Evolutionary conservation across 148 eudicot species (phyloP), one percentile per base, ranked within the genome.

Genomic region (Pharnaceum exiguum): DNA sequence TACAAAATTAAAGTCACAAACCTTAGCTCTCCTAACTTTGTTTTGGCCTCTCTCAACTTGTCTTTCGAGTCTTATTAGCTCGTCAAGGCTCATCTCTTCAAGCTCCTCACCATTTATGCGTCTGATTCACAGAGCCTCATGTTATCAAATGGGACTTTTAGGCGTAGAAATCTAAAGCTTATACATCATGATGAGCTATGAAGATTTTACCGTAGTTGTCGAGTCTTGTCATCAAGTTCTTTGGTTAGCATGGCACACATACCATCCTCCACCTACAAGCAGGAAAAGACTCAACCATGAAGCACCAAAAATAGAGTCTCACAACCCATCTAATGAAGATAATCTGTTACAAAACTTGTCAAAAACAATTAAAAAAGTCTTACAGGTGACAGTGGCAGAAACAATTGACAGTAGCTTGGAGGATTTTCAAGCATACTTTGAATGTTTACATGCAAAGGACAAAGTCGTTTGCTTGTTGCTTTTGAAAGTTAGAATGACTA

Each of bases 1-100:
- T 40, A 28, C 11, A 24, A 17, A 7, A 3, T 15, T 13, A 9
- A 5, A 16, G 31, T 18, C 2, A 48, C 29, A 28, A 62, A 69
- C 73, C 73, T 69, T 69, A 30, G 68, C 68, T 55, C 68, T 45
- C n/a, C 57, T 62, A 35, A 69, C 22, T 55, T 43, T 69, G 51
- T 1, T 69, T 55, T 48, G 73, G 17, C 68, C 63, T 46, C 30
- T 69, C 22, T 62, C 73, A 21, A 69, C 42, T 56, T 69, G 73
- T 62, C 73, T 62, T 69, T 69, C 73, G 0, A 69, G 63, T 50
- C 47, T 69, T 43, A 62, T 62, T 39, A 69, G 50, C 62, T 69
- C 73, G 5, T 69, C 73, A 15, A 69, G 56, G 63, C 54, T 48
- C 50, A 69, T 10, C 12, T 33, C 63, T 4, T 69, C 73, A 8